Evolutionary conservation across 352 stramenopile genomes (phyloP).

Genomic region (Globisporangium lucens): DNA sequence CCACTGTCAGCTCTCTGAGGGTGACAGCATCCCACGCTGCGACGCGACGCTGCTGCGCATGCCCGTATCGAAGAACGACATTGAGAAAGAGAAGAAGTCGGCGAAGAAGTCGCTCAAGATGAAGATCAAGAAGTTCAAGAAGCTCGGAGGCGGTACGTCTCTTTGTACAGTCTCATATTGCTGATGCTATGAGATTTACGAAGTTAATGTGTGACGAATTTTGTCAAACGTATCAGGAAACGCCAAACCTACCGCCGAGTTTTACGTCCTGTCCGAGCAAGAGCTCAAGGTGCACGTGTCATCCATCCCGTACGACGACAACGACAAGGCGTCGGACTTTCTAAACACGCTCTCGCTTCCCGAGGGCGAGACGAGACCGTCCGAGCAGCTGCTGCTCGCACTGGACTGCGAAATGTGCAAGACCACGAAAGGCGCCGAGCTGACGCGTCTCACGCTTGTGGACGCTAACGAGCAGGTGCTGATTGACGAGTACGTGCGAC

Average conservation of each 20-base stretch:
- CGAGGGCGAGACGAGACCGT: constrained; percentile 26
- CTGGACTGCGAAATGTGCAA: constrained; percentile 88
- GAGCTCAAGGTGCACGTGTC: constrained; percentile 56
- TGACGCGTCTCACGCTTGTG: constrained; percentile 71
- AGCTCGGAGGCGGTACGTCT: constrained; percentile 39
- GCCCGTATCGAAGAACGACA: constrained; percentile 68
- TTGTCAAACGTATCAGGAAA: constrained; percentile 23
- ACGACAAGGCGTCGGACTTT: constrained; percentile 33
- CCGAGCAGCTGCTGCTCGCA: constrained; percentile 57
- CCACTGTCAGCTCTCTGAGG: constrained; percentile 52
- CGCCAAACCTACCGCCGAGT: constrained; percentile 56
- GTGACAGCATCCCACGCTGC: constrained; percentile 73
- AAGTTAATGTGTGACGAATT: background rate
- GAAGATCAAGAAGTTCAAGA: constrained; percentile 89
- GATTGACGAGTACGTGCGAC: constrained; percentile 82
- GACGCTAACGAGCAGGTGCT: constrained; percentile 61
- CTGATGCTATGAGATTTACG: background rate
- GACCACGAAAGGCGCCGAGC: constrained; percentile 84
- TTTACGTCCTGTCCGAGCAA: constrained; percentile 69
- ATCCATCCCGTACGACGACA: constrained; percentile 50
- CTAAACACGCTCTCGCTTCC: constrained; percentile 37
- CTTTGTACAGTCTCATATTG: background rate
- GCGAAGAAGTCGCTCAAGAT: constrained; percentile 83
- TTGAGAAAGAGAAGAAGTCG: constrained; percentile 73
- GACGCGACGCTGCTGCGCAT: constrained; percentile 68